Evolutionary conservation across 805 yeast genomes (phyloP), one percentile per base, ranked within the genome.

Genomic region (Wickerhamiella siamensis): DNA sequence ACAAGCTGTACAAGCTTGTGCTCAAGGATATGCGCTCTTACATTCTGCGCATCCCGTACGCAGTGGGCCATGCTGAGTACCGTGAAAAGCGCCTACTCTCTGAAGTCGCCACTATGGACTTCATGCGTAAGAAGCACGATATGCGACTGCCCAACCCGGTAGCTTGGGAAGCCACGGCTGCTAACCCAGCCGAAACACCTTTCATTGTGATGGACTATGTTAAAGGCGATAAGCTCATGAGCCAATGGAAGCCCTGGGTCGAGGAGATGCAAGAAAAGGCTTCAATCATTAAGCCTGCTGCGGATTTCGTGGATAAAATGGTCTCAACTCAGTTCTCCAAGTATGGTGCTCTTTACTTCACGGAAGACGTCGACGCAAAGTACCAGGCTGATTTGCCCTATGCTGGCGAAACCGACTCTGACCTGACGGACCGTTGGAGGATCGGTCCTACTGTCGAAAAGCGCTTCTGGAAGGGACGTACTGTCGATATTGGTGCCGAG

Each of bases 101-200:
- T 57, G 98, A 88, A 61, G 95, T 78, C 41, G 98, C 98, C 17
- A 88, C 97, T 1, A 66, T 83, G 68, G 97, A 88, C 61, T 91
- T 82, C 59, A 68, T 79, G 42, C 59, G 67, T 29, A 60, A 71
- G 48, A 83, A 83, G 56, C 62, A 82, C 42, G 75, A 75, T 10
- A 69, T 71, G 19, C 40, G 43, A 32, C 82, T 82, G 35, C 96
- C 96, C 33, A 75, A 72, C 51, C 81, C 83, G 10, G 63, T 75
- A 42, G 71, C 79, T 2, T 67, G 73, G 55, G 81, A 75, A 54
- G 83, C 84, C 44, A 66, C 73, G 22, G 70, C 72, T 36, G 60
- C 71, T 36, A 88, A 87, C 57, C 69, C 75, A 12, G 55, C 87
- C 27, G 72, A 75, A 40, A 61, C 76, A 26, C 94, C 95, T 32